phyloP scores from a whole-genome alignment of 2,329 filamentous ascomycete species.

The Alternaria brassicae region DNA sequence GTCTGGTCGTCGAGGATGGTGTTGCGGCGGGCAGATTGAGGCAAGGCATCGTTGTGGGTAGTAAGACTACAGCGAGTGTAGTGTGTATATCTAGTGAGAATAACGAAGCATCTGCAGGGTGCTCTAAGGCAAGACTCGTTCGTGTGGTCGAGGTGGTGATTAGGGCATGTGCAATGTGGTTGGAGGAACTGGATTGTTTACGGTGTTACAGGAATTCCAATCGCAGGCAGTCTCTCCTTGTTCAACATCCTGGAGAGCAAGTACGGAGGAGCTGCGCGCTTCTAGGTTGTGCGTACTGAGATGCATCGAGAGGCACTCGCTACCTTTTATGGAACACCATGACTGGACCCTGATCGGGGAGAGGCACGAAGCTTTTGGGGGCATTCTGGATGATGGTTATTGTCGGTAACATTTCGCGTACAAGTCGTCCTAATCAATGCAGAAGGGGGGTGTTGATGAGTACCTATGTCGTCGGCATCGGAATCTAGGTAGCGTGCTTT shows the following conservation, averaged over 20 bases:
- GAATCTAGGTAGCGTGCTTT: slow-evolving; percentile 10
- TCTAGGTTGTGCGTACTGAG: neutral
- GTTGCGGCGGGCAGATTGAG: neutral
- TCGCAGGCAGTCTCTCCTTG: neutral
- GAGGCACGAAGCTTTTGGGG: neutral
- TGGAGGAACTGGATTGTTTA: too few relatives aligned
- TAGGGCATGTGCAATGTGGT: neutral
- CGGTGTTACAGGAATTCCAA: neutral
- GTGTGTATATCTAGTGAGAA: neutral
- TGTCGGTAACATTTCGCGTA: neutral
- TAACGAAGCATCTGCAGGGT: neutral
- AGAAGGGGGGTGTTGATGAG: neutral
- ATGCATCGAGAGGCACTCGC: neutral
- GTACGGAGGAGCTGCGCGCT: neutral
- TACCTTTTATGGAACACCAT: neutral
- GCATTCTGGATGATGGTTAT: neutral
- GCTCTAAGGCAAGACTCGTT: too few relatives aligned
- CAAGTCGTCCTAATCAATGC: neutral
- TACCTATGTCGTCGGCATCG: slow-evolving; percentile 7
- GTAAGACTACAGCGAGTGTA: neutral
- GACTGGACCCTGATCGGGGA: neutral
- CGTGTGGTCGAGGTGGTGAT: neutral
- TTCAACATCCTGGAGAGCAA: neutral
- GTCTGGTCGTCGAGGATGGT: neutral
- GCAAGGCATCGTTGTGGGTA: neutral